Evolutionary conservation across 2,329 filamentous ascomycete species (phyloP).

Genomic region (Penicillium sp.): DNA sequence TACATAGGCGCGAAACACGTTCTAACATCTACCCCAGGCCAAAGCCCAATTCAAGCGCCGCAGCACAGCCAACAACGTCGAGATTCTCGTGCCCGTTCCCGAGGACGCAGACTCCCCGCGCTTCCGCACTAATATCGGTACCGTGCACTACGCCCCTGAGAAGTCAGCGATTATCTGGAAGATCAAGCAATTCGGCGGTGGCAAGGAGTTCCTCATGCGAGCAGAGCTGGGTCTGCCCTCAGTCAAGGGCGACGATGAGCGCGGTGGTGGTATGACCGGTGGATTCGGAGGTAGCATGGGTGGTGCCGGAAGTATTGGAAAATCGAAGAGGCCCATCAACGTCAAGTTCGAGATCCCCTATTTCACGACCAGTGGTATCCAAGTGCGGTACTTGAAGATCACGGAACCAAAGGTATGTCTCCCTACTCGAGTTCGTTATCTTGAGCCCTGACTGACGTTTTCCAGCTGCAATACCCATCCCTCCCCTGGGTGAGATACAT

Average conservation of each 20-base stretch:
- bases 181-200: constrained; percentile 99
- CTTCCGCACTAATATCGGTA: constrained; percentile 96
- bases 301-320: constrained; percentile 73
- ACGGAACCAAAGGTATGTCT: constrained; percentile 91
- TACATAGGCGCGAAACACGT: neutral
- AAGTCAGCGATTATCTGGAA: constrained; percentile 99
- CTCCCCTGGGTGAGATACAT: constrained; percentile 98
- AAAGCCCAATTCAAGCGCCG: constrained; percentile 97
- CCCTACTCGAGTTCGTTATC: constrained; percentile 2
- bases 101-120: constrained; percentile 95
- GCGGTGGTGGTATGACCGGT: constrained; percentile 95
- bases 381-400: constrained; percentile 98
- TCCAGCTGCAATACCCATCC: constrained; percentile 97
- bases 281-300: constrained; percentile 97
- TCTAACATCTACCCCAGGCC: constrained; percentile 52
- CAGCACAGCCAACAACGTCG: constrained; percentile 97
- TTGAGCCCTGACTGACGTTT: constrained; percentile 5
- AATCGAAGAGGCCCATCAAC: constrained; percentile 94
- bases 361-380: constrained; percentile 98
- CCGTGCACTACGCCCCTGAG: constrained; percentile 95
- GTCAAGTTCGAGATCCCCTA: constrained; percentile 99
- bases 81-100: constrained; percentile 94
- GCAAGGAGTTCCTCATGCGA: constrained; percentile 98
- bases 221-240: constrained; percentile 92
- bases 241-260: constrained; percentile 92